Percentiles rank a stretch among this genome's conserved stretches.
phyloP scores from a whole-genome alignment of 192 early-diverging fungal species.

The Blastocladiella britannica region DNA sequence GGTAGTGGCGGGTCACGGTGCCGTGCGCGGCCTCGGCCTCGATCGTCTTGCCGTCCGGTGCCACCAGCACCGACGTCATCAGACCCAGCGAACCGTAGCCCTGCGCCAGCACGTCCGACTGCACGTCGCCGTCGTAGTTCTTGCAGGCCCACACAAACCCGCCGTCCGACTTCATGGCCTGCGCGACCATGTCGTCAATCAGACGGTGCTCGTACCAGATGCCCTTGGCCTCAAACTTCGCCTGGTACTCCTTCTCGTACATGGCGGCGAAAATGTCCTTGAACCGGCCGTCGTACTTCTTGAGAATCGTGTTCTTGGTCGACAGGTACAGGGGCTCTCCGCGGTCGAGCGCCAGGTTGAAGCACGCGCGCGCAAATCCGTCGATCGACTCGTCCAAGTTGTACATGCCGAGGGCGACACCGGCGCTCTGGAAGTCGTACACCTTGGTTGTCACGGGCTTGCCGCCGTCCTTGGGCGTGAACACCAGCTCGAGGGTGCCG shows the following conservation, averaged over 20 bases:
- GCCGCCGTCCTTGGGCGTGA: conserved; percentile 63
- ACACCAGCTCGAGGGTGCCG: conserved; percentile 75
- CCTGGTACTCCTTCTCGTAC: conserved; percentile 67
- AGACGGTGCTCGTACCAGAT: conserved; percentile 98
- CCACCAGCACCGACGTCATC: conserved; percentile 90
- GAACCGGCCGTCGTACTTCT: conserved; percentile 91
- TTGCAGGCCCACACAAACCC: conserved; percentile 86
- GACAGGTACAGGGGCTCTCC: conserved; percentile 83
- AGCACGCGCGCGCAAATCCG: conserved; percentile 88
- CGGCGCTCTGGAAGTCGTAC: conserved; percentile 56
- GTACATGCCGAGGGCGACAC: conserved; percentile 94
- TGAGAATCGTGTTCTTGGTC: conserved; percentile 95
- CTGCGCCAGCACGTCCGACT: conserved; percentile 92
- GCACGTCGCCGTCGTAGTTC: conserved; percentile 93
- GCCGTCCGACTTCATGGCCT: conserved; percentile 83
- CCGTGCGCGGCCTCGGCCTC: conserved; percentile 97
- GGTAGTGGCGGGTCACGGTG: conserved; percentile 84
- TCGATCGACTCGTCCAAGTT: conserved; percentile 75
- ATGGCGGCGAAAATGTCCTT: conserved; percentile 90
- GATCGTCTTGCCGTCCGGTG: conserved; percentile 74
- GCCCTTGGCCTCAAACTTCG: conserved; percentile 51
- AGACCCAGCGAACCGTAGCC: conserved; percentile 82
- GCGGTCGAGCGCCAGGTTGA: conserved; percentile 75
- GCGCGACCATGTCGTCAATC: conserved; percentile 98
- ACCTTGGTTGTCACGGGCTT: conserved; percentile 35